phyloP scores from a whole-genome alignment of 2,329 filamentous ascomycete species.

The Colletotrichum coccodes region DNA sequence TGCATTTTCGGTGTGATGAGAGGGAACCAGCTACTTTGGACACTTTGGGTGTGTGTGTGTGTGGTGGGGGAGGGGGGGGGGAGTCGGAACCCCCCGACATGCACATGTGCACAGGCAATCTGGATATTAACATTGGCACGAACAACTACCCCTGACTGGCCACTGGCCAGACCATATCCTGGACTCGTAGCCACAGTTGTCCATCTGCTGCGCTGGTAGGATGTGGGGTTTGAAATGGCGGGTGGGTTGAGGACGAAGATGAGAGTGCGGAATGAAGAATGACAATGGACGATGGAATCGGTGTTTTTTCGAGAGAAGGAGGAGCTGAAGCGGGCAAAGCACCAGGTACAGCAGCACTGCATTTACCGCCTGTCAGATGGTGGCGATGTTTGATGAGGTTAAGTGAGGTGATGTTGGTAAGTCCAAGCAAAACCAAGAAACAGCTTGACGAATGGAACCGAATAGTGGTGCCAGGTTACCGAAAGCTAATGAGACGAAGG shows the following conservation, averaged over 20 bases:
- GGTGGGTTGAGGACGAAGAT: not conserved
- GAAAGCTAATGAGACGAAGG: not conserved
- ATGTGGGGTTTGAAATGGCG: not conserved
- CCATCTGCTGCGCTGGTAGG: not conserved
- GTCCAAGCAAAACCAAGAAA: not conserved
- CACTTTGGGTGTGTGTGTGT: too few relatives aligned
- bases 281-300: not conserved
- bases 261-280: not conserved
- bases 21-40: not conserved
- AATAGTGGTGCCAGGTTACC: not conserved
- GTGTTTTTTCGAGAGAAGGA: not conserved
- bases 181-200: not conserved
- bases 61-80: not conserved
- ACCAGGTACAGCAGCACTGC: not conserved
- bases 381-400: not conserved
- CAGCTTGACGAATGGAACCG: not conserved
- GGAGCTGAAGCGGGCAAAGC: not conserved
- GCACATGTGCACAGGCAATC: not conserved
- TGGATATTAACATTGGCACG: not conserved
- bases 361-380: not conserved
- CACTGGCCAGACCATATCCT: not conserved
- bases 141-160: not conserved
- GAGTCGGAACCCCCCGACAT: not conserved
- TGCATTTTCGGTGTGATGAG: not conserved
- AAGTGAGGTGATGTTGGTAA: not conserved